A percentile compares a stretch with the other conserved stretches of the same genome.
Evolutionary conservation across 495 filamentous ascomycete genomes (phyloP).

Genomic region (Penicillium waksmanii): DNA sequence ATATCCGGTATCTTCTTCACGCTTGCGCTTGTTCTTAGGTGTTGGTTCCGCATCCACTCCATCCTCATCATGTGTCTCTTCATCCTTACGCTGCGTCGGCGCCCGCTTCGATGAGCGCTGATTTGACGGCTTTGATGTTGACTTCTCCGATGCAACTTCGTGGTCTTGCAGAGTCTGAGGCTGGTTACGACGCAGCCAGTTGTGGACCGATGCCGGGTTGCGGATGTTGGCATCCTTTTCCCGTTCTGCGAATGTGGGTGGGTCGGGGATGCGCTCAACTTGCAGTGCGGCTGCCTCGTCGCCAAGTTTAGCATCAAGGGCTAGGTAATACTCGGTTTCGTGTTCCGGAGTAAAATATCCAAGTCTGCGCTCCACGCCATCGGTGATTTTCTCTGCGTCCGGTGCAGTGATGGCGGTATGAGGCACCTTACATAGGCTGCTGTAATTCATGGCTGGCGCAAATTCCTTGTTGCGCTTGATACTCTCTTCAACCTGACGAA

Average conservation of each 20-base stretch:
- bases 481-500: slow-evolving; percentile 44
- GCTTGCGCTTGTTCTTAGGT: slow-evolving; percentile 58
- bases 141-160: slow-evolving; percentile 66
- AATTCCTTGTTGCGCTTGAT: slow-evolving; percentile 46
- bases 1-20: slow-evolving; percentile 71
- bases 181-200: slow-evolving; percentile 84
- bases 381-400: slow-evolving; percentile 21
- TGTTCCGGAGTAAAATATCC: slow-evolving; percentile 75
- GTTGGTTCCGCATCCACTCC: slow-evolving; percentile 47
- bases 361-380: slow-evolving; percentile 33
- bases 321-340: slow-evolving; percentile 76
- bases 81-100: slow-evolving; percentile 50
- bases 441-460: slow-evolving; percentile 40
- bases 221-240: slow-evolving; percentile 65
- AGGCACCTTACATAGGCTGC: slow-evolving; percentile 34
- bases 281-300: slow-evolving; percentile 45
- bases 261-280: slow-evolving; percentile 41
- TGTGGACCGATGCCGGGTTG: slow-evolving; percentile 86
- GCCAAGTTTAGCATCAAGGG: slow-evolving; percentile 69
- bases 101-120: slow-evolving; percentile 45
- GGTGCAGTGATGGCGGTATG: slow-evolving; percentile 30
- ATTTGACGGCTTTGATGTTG: slow-evolving; percentile 47
- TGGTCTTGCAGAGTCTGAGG: slow-evolving; percentile 82
- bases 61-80: slow-evolving; percentile 57
- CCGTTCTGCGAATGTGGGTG: slow-evolving; percentile 48